Evolutionary conservation across 495 filamentous ascomycete species (phyloP), one percentile per base, ranked within the genome.

Genomic region (Talaromyces nanjingensis): DNA sequence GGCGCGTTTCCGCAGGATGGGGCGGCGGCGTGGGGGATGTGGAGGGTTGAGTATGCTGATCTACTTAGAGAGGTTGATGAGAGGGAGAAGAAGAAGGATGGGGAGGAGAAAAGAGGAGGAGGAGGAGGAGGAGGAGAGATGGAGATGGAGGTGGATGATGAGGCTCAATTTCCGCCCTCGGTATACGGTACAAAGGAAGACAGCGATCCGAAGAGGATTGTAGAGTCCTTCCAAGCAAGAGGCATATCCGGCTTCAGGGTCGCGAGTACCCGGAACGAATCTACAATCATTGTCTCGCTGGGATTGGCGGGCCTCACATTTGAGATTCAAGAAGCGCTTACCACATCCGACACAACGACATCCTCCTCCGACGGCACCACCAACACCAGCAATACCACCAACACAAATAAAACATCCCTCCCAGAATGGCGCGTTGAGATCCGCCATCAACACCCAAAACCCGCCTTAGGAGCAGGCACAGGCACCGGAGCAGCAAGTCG

Each of bases 31-130:
- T 24, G 22, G 22, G 74, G 77, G 9, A 70, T 73, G 54, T 80
- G 78, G 78, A 74, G 78, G 34, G 67, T 65, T n/a, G 75, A 80
- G 52, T 80, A 80, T 24, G 74, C 69, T 22, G 68, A 68, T 1
- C 53, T 80, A 25, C 67, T 78, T 8, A 67, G 72, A n/a, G 72
- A 72, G 11, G 56, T 9, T 67, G 70, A 67, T 67, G 70, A 74
- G 29, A 3, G 24, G 62, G 72, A 37, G 65, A 64, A 20, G 69
- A 70, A 11, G 63, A 74, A 27, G 73, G 75, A 63, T 67, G 61
- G 18, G 74, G 74, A 53, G 70, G 73, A 0, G 65, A 63, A 1
- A 72, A 74, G 61, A 67, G 24, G 24, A 0, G 22, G 53, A 1
- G 53, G 24, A 0, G 22, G 53, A 1, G 53, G 20, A 52, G 52